Percentiles rank a stretch among this genome's conserved stretches.
Conservation (phyloP, 345 rosid species). For the Citrus trifoliata region DNA sequence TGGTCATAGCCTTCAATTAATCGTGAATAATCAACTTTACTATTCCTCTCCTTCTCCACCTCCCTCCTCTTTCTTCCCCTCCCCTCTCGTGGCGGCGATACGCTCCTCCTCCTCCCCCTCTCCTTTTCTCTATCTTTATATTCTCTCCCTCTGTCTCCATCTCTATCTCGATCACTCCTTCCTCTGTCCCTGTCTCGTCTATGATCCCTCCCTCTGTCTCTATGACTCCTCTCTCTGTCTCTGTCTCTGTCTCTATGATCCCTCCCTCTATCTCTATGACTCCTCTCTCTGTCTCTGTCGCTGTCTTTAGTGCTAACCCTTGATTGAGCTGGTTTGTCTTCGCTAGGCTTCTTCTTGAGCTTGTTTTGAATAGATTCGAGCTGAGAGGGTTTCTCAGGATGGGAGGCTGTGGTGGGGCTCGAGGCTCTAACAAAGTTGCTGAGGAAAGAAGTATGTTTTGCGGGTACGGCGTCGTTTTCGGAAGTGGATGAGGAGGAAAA, state of each 20-base stretch:
- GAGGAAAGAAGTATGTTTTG: constrained; percentile 60
- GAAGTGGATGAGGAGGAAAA: constrained; percentile 45
- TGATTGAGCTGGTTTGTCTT: constrained; percentile 16
- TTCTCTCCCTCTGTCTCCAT: constrained; percentile 32
- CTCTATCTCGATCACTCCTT: neutral
- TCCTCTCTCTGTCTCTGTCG: constrained; percentile 32
- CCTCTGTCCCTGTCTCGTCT: constrained; percentile 21
- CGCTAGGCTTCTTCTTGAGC: constrained; percentile 48
- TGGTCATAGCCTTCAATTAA: constrained; percentile 67
- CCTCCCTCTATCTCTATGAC: constrained; percentile 29
- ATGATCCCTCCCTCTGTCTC: constrained; percentile 26
- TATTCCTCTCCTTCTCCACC: constrained; percentile 14
- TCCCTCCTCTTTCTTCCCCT: constrained; percentile 26
- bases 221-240: constrained; percentile 35
- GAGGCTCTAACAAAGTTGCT: constrained; percentile 74
- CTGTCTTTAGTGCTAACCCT: constrained; percentile 29
- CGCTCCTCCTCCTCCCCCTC: constrained; percentile 41
- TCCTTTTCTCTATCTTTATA: constrained; percentile 26
- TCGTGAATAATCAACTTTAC: constrained; percentile 49
- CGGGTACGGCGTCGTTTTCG: constrained; percentile 27
- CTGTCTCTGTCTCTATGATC: constrained; percentile 21
- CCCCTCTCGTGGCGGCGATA: constrained; percentile 28
- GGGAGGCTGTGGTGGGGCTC: constrained; percentile 44
- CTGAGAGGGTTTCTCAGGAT: constrained; percentile 58
- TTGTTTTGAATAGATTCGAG: constrained; percentile 65